Evolutionary conservation across 2,329 filamentous ascomycete species (phyloP), one percentile per base, ranked within the genome.

Genomic region (Teratosphaeriaceae sp.): DNA sequence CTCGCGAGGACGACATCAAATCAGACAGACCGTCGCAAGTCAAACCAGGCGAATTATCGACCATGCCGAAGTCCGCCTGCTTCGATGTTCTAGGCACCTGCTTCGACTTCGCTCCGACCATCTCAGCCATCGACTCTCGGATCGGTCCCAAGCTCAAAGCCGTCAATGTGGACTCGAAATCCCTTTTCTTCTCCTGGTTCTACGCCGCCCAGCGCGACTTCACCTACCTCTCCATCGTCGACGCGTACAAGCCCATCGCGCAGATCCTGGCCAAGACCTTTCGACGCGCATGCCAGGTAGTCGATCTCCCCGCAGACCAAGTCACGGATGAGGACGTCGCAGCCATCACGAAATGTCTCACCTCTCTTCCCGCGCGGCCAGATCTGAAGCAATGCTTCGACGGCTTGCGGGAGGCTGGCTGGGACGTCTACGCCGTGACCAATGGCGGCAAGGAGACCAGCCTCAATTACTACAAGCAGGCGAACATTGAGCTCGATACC

Each of bases 61-160:
- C 34, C 8, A 34, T 34, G 29, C 18, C 27, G 13, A 56, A 57
- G 49, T 58, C 55, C 21, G 51, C 48, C 18, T 52, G 50, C 47
- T 59, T 59, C 50, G 57, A 59, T 44, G 55, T 59, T 26, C 52
- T 59, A 27, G 57, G 57, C 31, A 59, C 57, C 20, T 59, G 57
- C 46, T 59, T 59, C 50, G 45, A 44, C 48, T 58, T 59, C 50
- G 24, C 51, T n/a, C 20, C 35, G 29, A 54, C 56, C 44, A 55
- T 58, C 24, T 22, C 43, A 16, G 27, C 37, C 20, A 58, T 59
- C 42, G 12, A 43, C 16, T 13, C 42, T 9, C 54, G 53, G 29
- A 47, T 59, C 8, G 50, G 47, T 19, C 22, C 44, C 24, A 46
- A 50, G 30, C 48, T 56, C 21, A 18, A 39, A n/a, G 24, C 43